Percentiles rank a stretch among this genome's conserved stretches.
Conservation (phyloP, 352 stramenopile species). For the Phytophthora fragariaefolia region DNA sequence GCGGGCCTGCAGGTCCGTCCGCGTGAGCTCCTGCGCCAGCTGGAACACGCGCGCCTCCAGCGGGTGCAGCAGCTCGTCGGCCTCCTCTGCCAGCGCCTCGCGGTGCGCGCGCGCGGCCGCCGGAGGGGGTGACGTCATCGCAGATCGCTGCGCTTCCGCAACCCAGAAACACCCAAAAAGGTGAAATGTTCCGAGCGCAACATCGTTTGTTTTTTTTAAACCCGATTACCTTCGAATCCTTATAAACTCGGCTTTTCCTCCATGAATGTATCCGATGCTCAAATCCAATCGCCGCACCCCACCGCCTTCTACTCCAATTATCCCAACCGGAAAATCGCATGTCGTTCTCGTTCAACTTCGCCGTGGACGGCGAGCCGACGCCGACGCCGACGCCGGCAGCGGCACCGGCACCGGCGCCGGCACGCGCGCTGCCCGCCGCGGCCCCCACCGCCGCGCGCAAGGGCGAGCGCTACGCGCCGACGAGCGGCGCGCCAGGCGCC, state of each 20-base stretch:
- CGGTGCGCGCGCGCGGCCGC: slow-evolving; percentile 34
- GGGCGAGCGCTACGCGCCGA: slow-evolving; percentile 52
- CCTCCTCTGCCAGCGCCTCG: slow-evolving; percentile 33
- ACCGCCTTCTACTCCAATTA: too few species aligned
- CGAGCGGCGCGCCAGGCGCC: too few species aligned
- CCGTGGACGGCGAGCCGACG: slow-evolving; percentile 31
- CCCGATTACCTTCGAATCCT: neutral
- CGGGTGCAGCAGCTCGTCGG: slow-evolving; percentile 59
- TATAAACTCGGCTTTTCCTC: too few species aligned
- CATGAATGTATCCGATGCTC: too few species aligned
- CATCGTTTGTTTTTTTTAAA: neutral
- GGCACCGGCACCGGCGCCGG: neutral
- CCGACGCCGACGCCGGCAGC: neutral
- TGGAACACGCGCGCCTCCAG: slow-evolving; percentile 67
- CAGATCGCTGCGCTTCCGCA: slow-evolving; percentile 10
- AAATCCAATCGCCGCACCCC: too few species aligned
- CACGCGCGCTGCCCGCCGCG: too few species aligned
- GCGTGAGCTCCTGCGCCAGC: slow-evolving; percentile 72
- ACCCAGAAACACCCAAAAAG: neutral
- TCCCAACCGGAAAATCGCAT: too few species aligned
- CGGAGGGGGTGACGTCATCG: slow-evolving; percentile 18
- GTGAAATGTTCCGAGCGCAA: neutral
- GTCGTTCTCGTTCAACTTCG: slow-evolving; percentile 79
- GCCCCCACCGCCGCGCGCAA: slow-evolving; percentile 33
- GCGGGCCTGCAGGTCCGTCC: slow-evolving; percentile 38